Evolutionary conservation across 2,329 filamentous ascomycete species (phyloP), one percentile per base, ranked within the genome.

Genomic region (Colletotrichum sp.): DNA sequence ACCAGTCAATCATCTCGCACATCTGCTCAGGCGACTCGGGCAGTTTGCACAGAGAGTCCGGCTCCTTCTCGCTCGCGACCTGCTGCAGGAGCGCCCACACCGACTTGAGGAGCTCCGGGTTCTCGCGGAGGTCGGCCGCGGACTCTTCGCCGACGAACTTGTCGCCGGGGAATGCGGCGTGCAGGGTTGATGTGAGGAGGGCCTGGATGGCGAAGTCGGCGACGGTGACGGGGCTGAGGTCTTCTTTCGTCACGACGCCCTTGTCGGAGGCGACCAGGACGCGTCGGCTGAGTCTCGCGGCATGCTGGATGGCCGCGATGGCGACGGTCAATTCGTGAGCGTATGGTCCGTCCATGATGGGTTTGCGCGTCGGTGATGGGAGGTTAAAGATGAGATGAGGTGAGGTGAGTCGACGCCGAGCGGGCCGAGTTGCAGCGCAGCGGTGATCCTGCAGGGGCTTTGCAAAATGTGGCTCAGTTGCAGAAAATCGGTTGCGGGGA

Each of bases 171-270:
- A 92, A 92, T 6, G 87, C 86, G 70, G 82, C 76, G 69, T 88
- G 87, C 73, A 92, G 83, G 3, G 88, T 88, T 49, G 86, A 83
- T 8, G 88, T 88, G 55, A 92, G 85, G 7, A 92, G 84, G 1
- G 89, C 90, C 79, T 92, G 90, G 73, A 91, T 88, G 70, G 90
- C 90, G 78, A 92, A 92, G 81, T 92, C 90, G 80, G 88, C 91
- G 25, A 92, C 85, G 0, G 91, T 92, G 63, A 92, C 91, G 4
- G 90, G 90, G 71, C 88, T 90, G 44, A 90, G 83, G 80, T 91
- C 90, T 59, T 88, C 86, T 77, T 92, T 92, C 75, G 88, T 84
- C 29, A 91, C 81, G 29, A 86, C 84, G 71, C 88, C 88, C 79
- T 90, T 90, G 82, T 90, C 88, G 34, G 85, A 83, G 4, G 85